phyloP scores from a whole-genome alignment of 768 basidiomycete species.

The Leccinum incarnatum region DNA sequence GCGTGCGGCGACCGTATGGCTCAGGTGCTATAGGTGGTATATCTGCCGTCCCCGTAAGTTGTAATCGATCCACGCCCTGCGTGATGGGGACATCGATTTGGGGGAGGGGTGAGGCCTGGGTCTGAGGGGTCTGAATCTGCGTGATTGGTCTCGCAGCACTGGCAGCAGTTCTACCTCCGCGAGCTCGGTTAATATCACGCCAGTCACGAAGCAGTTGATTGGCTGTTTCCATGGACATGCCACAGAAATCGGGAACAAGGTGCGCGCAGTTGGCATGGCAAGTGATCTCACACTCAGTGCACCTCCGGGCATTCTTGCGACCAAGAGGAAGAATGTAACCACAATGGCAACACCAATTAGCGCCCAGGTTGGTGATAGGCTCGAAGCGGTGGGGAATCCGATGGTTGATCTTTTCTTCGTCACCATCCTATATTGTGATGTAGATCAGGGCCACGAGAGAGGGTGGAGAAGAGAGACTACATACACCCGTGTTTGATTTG shows the following conservation, averaged over 20 bases:
- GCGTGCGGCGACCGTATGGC: constrained; percentile 24
- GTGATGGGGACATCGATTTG: constrained; percentile 31
- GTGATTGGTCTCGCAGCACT: constrained; percentile 34
- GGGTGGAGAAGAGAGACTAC: constrained; percentile 30
- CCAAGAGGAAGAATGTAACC: constrained; percentile 97
- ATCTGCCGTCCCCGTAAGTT: constrained; percentile 41
- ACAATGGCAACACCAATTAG: constrained; percentile 99
- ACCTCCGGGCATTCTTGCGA: constrained; percentile 93
- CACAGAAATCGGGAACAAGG: constrained; percentile 98
- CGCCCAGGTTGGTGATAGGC: constrained; percentile 92
- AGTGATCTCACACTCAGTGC: constrained; percentile 93
- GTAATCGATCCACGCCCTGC: constrained; percentile 46
- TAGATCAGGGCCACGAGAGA: constrained; percentile 3
- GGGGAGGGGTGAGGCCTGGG: constrained; percentile 32
- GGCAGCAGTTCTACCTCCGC: constrained; percentile 42
- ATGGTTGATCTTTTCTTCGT: constrained; percentile 99
- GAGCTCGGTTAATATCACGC: constrained; percentile 82
- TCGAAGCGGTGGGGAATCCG: constrained; percentile 99
- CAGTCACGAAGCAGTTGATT: constrained; percentile 88
- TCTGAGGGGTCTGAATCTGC: constrained; percentile 33
- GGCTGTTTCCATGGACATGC: constrained; percentile 99
- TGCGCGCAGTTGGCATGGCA: constrained; percentile 98
- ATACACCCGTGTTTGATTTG: constrained; percentile 89
- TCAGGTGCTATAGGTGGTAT: constrained; percentile 25
- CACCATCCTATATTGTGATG: constrained; percentile 63